Evolutionary conservation across 768 basidiomycete genomes (phyloP).

Genomic region (Tylopilus vinaceipallidus): DNA sequence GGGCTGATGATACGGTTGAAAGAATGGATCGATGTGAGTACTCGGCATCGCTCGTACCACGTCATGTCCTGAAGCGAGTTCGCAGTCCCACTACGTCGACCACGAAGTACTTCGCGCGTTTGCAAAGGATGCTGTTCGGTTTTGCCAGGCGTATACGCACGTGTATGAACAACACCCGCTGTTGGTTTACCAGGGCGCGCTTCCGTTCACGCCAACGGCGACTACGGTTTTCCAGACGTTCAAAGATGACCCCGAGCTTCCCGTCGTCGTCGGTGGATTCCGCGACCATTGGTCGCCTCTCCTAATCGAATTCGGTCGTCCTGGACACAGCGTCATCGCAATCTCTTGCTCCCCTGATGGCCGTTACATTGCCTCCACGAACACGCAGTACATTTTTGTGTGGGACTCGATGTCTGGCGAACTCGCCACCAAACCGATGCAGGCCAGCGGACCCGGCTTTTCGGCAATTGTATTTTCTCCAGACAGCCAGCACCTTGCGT

Average conservation of each 20-base stretch:
- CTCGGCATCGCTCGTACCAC: not conserved
- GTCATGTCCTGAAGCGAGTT: not conserved
- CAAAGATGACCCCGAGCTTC: conserved; percentile 23
- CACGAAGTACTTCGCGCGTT: conserved; percentile 20
- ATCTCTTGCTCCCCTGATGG: conserved; percentile 30
- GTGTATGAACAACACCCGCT: conserved; percentile 34
- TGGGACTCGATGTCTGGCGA: conserved; percentile 32
- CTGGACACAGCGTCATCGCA: conserved; percentile 12
- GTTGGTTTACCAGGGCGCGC: conserved; percentile 31
- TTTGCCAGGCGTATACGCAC: conserved; percentile 30
- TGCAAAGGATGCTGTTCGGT: conserved; percentile 28
- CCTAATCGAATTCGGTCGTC: conserved; percentile 27
- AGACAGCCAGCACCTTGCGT: conserved; percentile 24
- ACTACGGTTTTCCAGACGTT: conserved; percentile 26
- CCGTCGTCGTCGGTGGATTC: conserved; percentile 27
- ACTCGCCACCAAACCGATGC: conserved; percentile 19
- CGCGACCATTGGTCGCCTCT: conserved; percentile 32
- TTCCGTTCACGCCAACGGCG: conserved; percentile 31
- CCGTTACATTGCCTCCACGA: conserved; percentile 28
- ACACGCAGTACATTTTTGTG: conserved; percentile 15
- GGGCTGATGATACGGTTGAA: conserved; percentile 24
- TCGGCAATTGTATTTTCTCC: conserved; percentile 29
- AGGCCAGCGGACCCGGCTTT: conserved; percentile 10
- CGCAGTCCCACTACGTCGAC: conserved; percentile 11
- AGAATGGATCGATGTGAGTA: conserved; percentile 28